These are phyloP conservation scores for Backusella mclennaniae DNA, from an alignment of 192 early-diverging fungal genomes.

Conservation along the genomic window DNA sequence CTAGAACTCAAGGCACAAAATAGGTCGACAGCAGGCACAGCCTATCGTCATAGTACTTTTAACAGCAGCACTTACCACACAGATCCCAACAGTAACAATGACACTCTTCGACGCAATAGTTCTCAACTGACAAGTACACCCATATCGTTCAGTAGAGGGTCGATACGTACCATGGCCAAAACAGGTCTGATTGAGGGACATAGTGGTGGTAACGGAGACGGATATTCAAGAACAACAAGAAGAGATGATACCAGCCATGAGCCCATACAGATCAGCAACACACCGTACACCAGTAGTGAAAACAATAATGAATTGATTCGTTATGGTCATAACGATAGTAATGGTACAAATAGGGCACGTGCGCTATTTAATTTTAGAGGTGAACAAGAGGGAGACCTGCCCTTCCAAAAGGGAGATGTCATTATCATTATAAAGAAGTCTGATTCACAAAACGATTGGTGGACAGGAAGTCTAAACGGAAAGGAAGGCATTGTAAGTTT, in stretches of 20 bases:
- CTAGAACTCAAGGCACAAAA: constrained; percentile 40
- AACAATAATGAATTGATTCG: not conserved
- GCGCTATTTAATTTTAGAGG: constrained; percentile 88
- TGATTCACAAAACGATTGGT: constrained; percentile 83
- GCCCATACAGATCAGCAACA: not conserved
- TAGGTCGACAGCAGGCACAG: not conserved
- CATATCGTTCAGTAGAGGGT: constrained; percentile 1
- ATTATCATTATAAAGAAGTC: constrained; percentile 78
- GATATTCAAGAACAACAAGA: too few relatives aligned
- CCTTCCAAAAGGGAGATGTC: constrained; percentile 83
- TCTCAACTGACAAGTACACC: not conserved
- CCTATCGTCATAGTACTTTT: not conserved
- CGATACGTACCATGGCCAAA: not conserved
- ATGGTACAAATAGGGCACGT: constrained; percentile 41
- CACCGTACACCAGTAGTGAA: not conserved
- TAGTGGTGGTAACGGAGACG: not conserved
- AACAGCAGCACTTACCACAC: not conserved
- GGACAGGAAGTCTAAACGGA: constrained; percentile 59
- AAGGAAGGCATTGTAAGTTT: constrained; percentile 22
- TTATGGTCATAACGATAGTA: not conserved
- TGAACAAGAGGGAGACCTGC: constrained; percentile 76
- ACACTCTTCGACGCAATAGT: not conserved
- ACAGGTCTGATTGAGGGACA: not conserved
- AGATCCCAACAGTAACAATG: not conserved
- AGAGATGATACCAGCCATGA: not conserved